phyloP scores from a whole-genome alignment of 257 asterid genomes.

The Solanum sejunctum region DNA sequence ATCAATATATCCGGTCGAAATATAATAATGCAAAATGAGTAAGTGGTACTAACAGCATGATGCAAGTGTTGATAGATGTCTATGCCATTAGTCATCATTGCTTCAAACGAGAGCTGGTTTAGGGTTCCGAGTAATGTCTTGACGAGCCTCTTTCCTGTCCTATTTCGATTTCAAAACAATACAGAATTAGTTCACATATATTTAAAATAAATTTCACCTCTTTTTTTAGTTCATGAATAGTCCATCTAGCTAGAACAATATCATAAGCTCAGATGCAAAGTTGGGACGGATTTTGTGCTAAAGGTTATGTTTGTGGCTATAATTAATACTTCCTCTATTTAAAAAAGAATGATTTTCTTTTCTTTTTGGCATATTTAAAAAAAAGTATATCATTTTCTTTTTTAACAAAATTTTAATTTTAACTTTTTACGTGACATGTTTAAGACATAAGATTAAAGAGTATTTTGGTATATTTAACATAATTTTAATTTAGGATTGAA shows the following conservation, averaged over 20 bases:
- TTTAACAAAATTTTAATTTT: too few species aligned
- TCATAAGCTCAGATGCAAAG: not conserved
- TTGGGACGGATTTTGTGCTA: too few species aligned
- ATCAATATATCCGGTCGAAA: not conserved
- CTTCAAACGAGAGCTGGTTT: constrained; percentile 4
- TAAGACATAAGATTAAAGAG: too few species aligned
- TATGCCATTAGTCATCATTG: constrained; percentile 33
- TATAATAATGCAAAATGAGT: not conserved
- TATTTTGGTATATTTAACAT: too few species aligned
- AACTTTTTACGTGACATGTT: too few species aligned
- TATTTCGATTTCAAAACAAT: not conserved
- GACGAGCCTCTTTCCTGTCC: constrained; percentile 17
- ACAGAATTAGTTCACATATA: not conserved
- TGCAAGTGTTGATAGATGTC: constrained; percentile 35
- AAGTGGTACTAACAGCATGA: constrained; percentile 28
- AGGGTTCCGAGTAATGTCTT: constrained; percentile 6
- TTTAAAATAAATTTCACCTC: not conserved
- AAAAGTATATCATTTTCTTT: too few species aligned
- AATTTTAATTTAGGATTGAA: too few species aligned
- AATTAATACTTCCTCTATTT: too few species aligned
- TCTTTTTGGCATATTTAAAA: too few species aligned
- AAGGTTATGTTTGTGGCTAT: too few species aligned
- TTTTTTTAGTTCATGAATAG: not conserved
- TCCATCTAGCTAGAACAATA: not conserved
- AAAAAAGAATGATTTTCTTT: too few species aligned